A percentile compares a stretch with the other conserved stretches of the same genome.
Conservation (phyloP, 225 moss, liverwort and hornwort genomes). For the Physcomitrium patens region DNA sequence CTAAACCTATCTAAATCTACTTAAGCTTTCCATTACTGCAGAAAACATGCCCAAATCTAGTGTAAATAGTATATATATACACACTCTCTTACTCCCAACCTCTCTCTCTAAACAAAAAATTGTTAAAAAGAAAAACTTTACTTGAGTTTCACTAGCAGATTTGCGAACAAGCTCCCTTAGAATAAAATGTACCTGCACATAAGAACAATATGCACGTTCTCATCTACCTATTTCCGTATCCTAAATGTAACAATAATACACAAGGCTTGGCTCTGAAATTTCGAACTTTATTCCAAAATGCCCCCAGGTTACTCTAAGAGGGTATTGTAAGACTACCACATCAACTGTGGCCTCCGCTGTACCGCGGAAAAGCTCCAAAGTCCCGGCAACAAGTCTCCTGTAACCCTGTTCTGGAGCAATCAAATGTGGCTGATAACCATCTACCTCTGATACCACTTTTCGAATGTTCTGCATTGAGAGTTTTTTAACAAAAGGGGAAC, state of each 20-base stretch:
- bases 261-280: neutral
- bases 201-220: constrained; percentile 13
- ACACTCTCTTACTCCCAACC: neutral
- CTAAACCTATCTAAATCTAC: neutral
- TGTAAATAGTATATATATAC: no score
- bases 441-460: constrained; percentile 88
- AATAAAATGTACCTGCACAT: constrained; percentile 81
- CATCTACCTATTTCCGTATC: neutral
- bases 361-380: constrained; percentile 81
- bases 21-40: neutral
- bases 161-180: constrained; percentile 82
- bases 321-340: constrained; percentile 41
- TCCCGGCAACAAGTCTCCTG: constrained; percentile 80
- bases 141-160: constrained; percentile 73
- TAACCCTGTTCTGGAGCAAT: constrained; percentile 66
- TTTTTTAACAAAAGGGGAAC: constrained; percentile 63
- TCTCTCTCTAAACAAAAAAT: neutral
- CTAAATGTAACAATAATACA: neutral
- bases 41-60: neutral
- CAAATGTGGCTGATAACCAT: constrained; percentile 76
- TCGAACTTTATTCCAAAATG: neutral
- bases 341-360: constrained; percentile 87
- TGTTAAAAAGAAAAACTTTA: constrained; percentile 19
- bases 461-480: constrained; percentile 94
- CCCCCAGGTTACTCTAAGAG: neutral